These are phyloP conservation scores for Cercophora sp. DNA, from an alignment of 495 filamentous ascomycete species.

Conservation along the genomic window DNA sequence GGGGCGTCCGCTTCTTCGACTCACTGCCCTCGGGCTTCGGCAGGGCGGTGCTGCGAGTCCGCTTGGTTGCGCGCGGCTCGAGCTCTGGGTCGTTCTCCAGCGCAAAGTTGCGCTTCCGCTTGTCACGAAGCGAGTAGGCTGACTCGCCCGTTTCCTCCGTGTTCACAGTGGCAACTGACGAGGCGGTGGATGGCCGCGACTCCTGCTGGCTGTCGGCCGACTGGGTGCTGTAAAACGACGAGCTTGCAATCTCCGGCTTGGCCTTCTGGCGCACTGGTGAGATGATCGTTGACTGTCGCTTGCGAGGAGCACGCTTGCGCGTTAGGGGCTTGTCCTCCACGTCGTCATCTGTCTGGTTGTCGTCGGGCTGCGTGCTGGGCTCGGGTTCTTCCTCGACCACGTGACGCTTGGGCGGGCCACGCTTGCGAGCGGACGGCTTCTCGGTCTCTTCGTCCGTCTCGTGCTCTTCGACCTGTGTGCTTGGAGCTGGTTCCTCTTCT, in stretches of 20 bases:
- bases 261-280: conserved; percentile 14
- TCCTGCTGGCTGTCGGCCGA: conserved; percentile 24
- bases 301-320: conserved; percentile 21
- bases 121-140: conserved; percentile 34
- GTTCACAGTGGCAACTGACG: conserved; percentile 23
- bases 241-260: conserved; percentile 20
- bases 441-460: too few species aligned
- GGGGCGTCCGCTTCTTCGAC: conserved; percentile 22
- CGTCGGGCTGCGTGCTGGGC: not conserved
- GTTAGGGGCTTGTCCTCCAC: conserved; percentile 4
- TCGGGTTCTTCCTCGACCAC: not conserved
- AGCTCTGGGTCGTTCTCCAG: conserved; percentile 34
- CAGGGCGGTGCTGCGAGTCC: conserved; percentile 8
- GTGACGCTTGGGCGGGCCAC: not conserved
- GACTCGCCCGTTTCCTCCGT: conserved; percentile 32
- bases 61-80: conserved; percentile 21
- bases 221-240: conserved; percentile 26
- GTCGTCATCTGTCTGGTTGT: conserved; percentile 16
- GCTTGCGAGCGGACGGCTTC: too few species aligned
- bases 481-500: too few species aligned
- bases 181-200: conserved; percentile 32
- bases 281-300: conserved; percentile 26
- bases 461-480: too few species aligned
- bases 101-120: conserved; percentile 34
- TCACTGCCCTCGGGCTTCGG: conserved; percentile 14